These are phyloP conservation scores for Malus domestica DNA, from an alignment of 306 rosid species.

Conservation along the genomic window DNA sequence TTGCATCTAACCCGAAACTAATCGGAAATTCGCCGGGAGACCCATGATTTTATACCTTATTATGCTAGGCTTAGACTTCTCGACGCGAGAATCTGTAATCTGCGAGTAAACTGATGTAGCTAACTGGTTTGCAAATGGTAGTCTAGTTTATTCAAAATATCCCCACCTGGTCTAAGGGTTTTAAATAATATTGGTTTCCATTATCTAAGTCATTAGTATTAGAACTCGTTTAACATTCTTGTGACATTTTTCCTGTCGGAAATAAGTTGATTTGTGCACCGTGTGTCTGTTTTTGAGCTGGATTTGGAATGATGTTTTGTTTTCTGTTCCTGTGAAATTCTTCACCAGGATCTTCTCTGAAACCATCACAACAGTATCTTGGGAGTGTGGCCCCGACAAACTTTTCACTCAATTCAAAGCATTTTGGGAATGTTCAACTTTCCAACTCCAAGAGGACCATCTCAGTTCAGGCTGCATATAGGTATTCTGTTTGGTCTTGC, in stretches of 20 bases:
- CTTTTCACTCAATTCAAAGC: conserved; percentile 31
- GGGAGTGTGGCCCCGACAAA: conserved; percentile 32
- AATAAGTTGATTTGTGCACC: neutral
- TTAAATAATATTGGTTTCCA: too few relatives aligned
- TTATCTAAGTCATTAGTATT: neutral
- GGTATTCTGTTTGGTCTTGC: conserved; percentile 36
- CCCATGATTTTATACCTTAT: neutral
- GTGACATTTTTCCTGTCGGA: neutral
- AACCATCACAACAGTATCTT: conserved; percentile 25
- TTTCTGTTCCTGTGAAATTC: neutral
- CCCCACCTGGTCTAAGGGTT: neutral
- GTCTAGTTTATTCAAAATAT: neutral
- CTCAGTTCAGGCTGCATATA: conserved; percentile 61
- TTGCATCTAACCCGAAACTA: neutral
- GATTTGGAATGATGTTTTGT: neutral
- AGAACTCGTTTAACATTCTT: neutral
- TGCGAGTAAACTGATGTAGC: neutral
- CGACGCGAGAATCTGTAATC: neutral
- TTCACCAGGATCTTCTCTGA: conserved; percentile 39
- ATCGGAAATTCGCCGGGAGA: neutral
- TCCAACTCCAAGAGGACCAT: conserved; percentile 43
- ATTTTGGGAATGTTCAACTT: conserved; percentile 25
- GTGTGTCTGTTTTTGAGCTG: neutral
- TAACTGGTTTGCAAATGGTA: neutral
- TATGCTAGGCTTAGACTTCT: neutral